Evolutionary conservation across 495 filamentous ascomycete genomes (phyloP), one percentile per base, ranked within the genome.

Genomic region (Viridothelium virens): DNA sequence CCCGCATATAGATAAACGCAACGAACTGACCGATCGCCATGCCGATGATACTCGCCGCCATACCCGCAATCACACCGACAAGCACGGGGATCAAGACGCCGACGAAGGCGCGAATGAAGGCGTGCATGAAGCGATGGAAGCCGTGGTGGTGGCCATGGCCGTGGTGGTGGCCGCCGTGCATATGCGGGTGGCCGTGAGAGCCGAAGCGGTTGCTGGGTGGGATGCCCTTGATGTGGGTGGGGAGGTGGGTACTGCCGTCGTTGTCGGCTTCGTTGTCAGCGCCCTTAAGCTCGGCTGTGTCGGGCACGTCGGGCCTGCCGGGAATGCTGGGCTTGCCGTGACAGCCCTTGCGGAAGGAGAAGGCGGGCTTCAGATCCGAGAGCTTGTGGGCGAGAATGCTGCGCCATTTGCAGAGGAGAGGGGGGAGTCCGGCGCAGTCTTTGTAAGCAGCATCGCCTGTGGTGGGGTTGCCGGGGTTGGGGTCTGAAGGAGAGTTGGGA

Each of bases 21-120:
- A 75, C 70, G 48, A 38, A 36, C 44, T 61, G 68, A 56, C 71
- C 71, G 41, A 75, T 59, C 47, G 67, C 70, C 70, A 73, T 73
- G 56, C 71, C 73, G 62, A 73, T 59, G 38, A 72, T 63, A 46
- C 68, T 73, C 3, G 70, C 69, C 46, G 70, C 61, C 38, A 71
- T 71, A 36, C 73, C 73, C 18, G 70, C 73, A 18, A 69, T 67
- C 62, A 73, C 65, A 31, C 73, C 73, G 48, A 75, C 67, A 12
- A 75, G 68, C 53, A 75, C 67, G 9, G 71, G 71, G 59, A 73
- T 65, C 14, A 66, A 56, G 14, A 66, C 48, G 62, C 44, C 44
- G 38, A 63, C 38, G 67, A 70, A 68, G 50, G 56, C 56, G 65
- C 47, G 65, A 16, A 38, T n/a, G 64, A 71, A 61, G 2, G 65